Evolutionary conservation across 208 protist species (phyloP), one percentile per base, ranked within the genome.

Genomic region (Wallacemonas rigidus): DNA sequence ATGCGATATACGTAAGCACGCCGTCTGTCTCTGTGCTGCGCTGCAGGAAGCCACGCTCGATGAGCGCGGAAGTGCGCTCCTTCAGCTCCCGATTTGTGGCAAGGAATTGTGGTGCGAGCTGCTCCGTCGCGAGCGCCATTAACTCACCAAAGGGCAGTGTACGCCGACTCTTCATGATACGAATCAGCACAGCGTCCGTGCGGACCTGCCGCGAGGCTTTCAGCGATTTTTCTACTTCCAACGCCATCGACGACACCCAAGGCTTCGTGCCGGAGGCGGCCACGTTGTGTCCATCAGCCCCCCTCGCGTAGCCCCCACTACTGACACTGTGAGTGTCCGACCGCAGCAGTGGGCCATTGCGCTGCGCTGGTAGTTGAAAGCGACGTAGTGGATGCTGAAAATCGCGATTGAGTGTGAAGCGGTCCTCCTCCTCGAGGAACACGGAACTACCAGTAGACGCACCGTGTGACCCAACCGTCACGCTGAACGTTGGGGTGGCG

Each of bases 81-180:
- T 95, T 95, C 17, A 95, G 56, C 43, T 83, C 67, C 5, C 82
- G 71, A 40, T 71, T 48, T 38, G 75, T 74, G 5, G 90, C 86
- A 40, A 75, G 12, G 65, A 95, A 95, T 26, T 85, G 77, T 1
- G 69, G 57, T 11, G 82, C 74, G 0, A 95, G 76, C 74, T 93
- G 87, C 75, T 82, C 67, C 11, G 70, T 74, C 14, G 87, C 84
- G 6, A 72, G 53, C 26, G 82, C 76, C 14, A 90, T 38, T 4
- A 95, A 58, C 39, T 95, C 88, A 35, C 77, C 72, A 63, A 85
- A 90, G 38, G 62, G 44, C 51, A 90, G 68, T 3, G 71, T 64
- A n/a, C 86, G 75, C 17, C 79, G 78, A 43, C 79, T 82, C 74
- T 95, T 95, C 74, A 95, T 88, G 43, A 91, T 71, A 12, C 86